Evolutionary conservation across 2,329 filamentous ascomycete species (phyloP).

Genomic region (Mycocentrospora acerina): DNA sequence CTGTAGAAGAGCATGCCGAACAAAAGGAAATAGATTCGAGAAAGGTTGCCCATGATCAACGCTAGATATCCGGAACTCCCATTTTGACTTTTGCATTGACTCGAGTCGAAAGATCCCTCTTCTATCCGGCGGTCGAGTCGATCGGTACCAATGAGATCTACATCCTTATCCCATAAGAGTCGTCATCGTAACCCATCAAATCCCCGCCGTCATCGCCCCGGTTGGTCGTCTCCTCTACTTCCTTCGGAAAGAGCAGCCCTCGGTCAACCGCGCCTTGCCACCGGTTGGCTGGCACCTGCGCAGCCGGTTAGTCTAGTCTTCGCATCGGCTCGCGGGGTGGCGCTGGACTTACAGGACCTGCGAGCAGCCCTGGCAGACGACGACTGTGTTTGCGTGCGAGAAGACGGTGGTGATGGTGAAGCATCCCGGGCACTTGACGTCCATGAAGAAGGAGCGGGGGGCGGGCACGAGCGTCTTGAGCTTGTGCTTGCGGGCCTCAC

Average conservation of each 20-base stretch:
- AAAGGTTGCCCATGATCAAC: constrained; percentile 43
- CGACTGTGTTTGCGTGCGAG: constrained; percentile 99
- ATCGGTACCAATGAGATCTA: constrained; percentile 45
- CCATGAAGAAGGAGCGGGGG: constrained; percentile 99
- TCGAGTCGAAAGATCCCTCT: constrained; percentile 47
- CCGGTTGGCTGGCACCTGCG: constrained; percentile 88
- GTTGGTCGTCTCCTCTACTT: constrained; percentile 90
- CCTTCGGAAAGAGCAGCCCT: constrained; percentile 99
- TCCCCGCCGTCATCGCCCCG: constrained; percentile 28
- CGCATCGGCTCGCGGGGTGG: constrained; percentile 5
- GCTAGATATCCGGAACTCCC: constrained; percentile 50
- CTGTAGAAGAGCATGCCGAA: constrained; percentile 41
- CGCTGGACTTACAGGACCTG: constrained; percentile 69
- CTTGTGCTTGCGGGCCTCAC: constrained; percentile 99
- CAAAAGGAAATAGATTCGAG: constrained; percentile 41
- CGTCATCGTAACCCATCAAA: constrained; percentile 41
- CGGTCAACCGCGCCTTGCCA: constrained; percentile 97
- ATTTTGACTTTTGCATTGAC: constrained; percentile 45
- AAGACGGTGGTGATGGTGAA: constrained; percentile 99
- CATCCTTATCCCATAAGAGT: constrained; percentile 41
- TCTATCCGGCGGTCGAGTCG: constrained; percentile 47
- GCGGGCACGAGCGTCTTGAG: constrained; percentile 97
- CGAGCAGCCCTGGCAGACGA: constrained; percentile 98
- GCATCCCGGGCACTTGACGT: constrained; percentile 99
- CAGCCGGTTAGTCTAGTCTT: constrained; percentile 23